phyloP scores from a whole-genome alignment of 352 stramenopile genomes.

The Phytophthora podocarpi region DNA sequence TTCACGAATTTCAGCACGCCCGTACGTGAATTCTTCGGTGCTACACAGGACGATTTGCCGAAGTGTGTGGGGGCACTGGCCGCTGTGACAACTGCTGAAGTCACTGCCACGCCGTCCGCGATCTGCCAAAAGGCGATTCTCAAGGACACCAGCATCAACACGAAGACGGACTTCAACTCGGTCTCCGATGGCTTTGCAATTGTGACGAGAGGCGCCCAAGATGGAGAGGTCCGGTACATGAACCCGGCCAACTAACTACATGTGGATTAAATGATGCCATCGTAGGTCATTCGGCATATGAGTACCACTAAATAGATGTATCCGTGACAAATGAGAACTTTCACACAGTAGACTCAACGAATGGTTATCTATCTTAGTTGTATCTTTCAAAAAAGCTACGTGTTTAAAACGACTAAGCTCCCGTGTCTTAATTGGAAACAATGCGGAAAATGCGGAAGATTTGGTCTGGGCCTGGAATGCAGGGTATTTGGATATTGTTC shows the following conservation, averaged over 20 bases:
- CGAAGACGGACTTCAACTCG: slow-evolving; percentile 55
- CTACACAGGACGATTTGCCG: slow-evolving; percentile 46
- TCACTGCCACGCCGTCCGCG: slow-evolving; percentile 41
- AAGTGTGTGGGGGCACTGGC: slow-evolving; percentile 62
- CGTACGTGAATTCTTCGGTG: slow-evolving; percentile 60
- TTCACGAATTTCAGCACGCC: slow-evolving; percentile 77
- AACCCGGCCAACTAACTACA: slow-evolving; percentile 27
- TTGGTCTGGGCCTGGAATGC: too few relatives aligned
- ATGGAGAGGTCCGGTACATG: slow-evolving; percentile 61
- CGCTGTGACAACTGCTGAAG: slow-evolving; percentile 44
- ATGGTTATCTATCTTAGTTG: too few relatives aligned
- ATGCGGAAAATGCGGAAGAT: too few relatives aligned
- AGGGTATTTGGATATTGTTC: too few relatives aligned
- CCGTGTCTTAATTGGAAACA: too few relatives aligned
- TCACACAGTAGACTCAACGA: too few relatives aligned
- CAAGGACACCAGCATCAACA: slow-evolving; percentile 61
- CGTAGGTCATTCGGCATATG: not conserved
- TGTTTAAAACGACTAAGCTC: too few relatives aligned
- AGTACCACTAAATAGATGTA: slow-evolving; percentile 13
- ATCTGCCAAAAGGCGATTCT: slow-evolving; percentile 54
- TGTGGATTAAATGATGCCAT: not conserved
- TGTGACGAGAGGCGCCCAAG: slow-evolving; percentile 55
- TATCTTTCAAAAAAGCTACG: too few relatives aligned
- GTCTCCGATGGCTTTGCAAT: slow-evolving; percentile 59
- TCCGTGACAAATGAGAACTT: slow-evolving; percentile 3